Evolutionary conservation across 1,284 basidiomycete genomes (phyloP), one percentile per base, ranked within the genome.

Genomic region (Sanghuangporus weigelae): DNA sequence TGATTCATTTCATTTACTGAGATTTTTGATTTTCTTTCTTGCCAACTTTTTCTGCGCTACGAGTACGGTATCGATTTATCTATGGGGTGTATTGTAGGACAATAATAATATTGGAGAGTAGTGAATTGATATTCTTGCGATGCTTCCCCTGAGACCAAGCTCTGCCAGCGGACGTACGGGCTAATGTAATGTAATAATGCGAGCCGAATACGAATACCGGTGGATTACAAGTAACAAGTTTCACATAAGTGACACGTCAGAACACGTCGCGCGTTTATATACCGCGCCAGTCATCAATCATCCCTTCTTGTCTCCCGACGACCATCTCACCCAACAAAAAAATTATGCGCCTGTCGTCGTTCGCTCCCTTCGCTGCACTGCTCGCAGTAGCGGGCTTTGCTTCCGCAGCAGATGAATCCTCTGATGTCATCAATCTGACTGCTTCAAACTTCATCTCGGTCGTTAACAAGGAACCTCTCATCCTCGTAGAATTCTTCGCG

Each of bases 401-500:
- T 65, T 73, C 81, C 64, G 85, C 83, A 60, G 83, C 85, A 55
- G 78, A 76, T 46, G 74, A 78, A 57, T 46, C 44, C 3, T 93
- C 91, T n/a, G 93, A 98, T 76, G 95, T 98, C 68, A 68, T 95
- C 65, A 86, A 79, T 73, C 79, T 97, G 68, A 92, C 86, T 48
- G 75, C 86, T 57, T 75, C 79, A 70, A 86, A 81, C 73, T 98
- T 98, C 75, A 82, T 88, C 69, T 76, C 82, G 38, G 77, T 84
- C 65, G 86, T 96, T 67, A 79, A 83, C 68, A 76, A 81, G 10
- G 91, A 93, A 72, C 75, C 88, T 48, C 79, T 98, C 67, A 89
- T 96, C 68, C 84, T 99, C 54, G 92, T 98, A 70, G 96, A 99
- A 82, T 98, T 96, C 86, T 96, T 92, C 74, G 94, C 93, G 42